Percentiles rank a stretch among this genome's conserved stretches.
phyloP scores from a whole-genome alignment of 768 basidiomycete genomes.

The Dentipellis fragilis region DNA sequence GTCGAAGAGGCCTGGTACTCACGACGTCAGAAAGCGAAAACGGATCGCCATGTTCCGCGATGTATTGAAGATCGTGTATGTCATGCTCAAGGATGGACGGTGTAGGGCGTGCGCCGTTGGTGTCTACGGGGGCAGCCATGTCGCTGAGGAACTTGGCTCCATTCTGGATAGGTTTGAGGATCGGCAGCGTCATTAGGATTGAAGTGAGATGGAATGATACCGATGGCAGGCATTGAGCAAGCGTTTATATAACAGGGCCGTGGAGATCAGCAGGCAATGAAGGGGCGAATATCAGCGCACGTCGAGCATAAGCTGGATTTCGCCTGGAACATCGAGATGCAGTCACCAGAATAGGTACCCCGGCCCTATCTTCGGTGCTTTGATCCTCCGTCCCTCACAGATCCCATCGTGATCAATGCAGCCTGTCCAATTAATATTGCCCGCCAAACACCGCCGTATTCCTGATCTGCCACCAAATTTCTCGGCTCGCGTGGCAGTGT shows the following conservation, averaged over 20 bases:
- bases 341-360: background rate
- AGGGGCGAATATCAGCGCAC: background rate
- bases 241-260: background rate
- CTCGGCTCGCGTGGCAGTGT: no score
- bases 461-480: no score
- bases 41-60: slow-evolving; percentile 1
- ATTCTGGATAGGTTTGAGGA: slow-evolving; percentile 1
- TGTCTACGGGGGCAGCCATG: slow-evolving; percentile 5
- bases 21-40: slow-evolving; percentile 9
- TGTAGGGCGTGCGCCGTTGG: background rate
- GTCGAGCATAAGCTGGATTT: background rate
- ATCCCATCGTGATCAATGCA: no score
- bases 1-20: background rate
- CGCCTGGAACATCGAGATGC: background rate
- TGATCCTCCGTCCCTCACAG: background rate
- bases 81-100: background rate
- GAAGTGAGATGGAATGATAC: background rate
- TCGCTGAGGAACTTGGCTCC: background rate
- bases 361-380: background rate
- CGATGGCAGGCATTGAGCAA: background rate
- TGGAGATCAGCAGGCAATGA: background rate
- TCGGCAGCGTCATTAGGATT: background rate
- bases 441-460: no score
- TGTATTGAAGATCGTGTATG: slow-evolving; percentile 3
- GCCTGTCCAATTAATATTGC: no score